Base-by-base conservation (phyloP, 257 asterid species). In the Gentiana straminea region DNA sequence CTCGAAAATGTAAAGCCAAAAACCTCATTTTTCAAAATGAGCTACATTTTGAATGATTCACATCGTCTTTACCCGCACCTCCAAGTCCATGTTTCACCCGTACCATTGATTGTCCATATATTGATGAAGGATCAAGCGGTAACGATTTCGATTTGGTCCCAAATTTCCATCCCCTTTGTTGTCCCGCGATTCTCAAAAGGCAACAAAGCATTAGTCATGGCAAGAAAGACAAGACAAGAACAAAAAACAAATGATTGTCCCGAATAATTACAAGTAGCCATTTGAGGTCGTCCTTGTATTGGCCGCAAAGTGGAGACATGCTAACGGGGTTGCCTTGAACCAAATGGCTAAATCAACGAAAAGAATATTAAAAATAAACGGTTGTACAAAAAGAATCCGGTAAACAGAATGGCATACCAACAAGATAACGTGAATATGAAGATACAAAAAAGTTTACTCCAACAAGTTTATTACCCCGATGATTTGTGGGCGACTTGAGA, bases 271-370 rank as follows among this genome's bases (percentile, higher is more conserved):
- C 99, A n/a, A 65, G 68, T 59, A 53, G 90, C 60, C 67, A 88
- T 73, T 71, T 89, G 99, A 9, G 94, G 79, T 48, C 97, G 74
- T 57, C 97, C 99, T 74, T 89, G 99, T 78, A 92, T 86, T 76
- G 85, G 99, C 80, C 89, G 99, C 85, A 92, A 74, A 53, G 97
- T 39, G 84, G 94, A 73, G 94, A 73, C 91, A 92, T 81, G 79
- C 81, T 75, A 46, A 86, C 95, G 58, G 94, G 75, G 71, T 75
- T 84, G 56, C 97, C 89, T 81, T 88, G 97, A 35, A 82, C 81
- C 83, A 84, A 70, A 76, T 85, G 99, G 66, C 97, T 92, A 94
- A 63, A 78, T 75, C 72, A 79, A 70, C 71, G 78, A 66, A 59
- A 52, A n/a, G 46, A 60, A 49, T 51, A 51, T 59, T 33, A 59